Conservation (phyloP, 768 basidiomycete genomes). For the Kwoniella sp. region DNA sequence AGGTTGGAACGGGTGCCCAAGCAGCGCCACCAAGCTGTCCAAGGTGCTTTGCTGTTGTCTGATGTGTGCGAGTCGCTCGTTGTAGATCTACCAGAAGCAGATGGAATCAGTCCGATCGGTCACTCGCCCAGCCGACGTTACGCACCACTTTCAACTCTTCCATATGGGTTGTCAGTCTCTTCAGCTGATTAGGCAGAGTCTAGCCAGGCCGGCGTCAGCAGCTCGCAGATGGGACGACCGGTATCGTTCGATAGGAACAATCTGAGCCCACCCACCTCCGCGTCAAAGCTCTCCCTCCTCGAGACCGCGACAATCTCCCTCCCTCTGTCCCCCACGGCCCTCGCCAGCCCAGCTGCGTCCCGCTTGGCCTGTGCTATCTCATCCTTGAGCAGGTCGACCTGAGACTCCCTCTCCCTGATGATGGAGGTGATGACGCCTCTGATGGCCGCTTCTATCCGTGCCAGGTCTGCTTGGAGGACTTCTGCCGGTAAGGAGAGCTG, state of each 20-base stretch:
- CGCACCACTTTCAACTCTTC: slow-evolving; percentile 58
- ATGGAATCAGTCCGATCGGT: too few species aligned
- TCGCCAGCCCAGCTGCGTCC: slow-evolving; percentile 63
- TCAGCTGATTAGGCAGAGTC: slow-evolving; percentile 66
- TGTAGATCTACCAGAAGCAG: slow-evolving; percentile 23
- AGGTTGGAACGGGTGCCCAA: slow-evolving; percentile 66
- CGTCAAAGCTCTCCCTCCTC: slow-evolving; percentile 57
- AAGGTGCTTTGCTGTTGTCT: slow-evolving; percentile 64
- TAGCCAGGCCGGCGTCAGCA: slow-evolving; percentile 6
- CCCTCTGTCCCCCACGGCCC: slow-evolving; percentile 63
- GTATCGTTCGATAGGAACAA: not conserved
- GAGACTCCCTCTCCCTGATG: slow-evolving; percentile 63
- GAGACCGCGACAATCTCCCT: slow-evolving; percentile 60
- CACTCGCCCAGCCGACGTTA: too few species aligned
- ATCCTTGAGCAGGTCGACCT: slow-evolving; percentile 70
- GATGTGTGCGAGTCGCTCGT: slow-evolving; percentile 42
- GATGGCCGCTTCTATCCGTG: slow-evolving; percentile 67
- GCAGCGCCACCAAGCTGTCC: slow-evolving; percentile 75
- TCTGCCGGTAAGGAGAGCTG: slow-evolving; percentile 77
- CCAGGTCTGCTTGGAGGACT: slow-evolving; percentile 75
- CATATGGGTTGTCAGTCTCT: slow-evolving; percentile 64
- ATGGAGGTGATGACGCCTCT: slow-evolving; percentile 70
- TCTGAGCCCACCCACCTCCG: slow-evolving; percentile 25
- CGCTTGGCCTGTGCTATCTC: slow-evolving; percentile 63
- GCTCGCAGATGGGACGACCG: not conserved